Conservation (phyloP, 1,139 yeast genomes). For the Protomyces macrosporus region DNA sequence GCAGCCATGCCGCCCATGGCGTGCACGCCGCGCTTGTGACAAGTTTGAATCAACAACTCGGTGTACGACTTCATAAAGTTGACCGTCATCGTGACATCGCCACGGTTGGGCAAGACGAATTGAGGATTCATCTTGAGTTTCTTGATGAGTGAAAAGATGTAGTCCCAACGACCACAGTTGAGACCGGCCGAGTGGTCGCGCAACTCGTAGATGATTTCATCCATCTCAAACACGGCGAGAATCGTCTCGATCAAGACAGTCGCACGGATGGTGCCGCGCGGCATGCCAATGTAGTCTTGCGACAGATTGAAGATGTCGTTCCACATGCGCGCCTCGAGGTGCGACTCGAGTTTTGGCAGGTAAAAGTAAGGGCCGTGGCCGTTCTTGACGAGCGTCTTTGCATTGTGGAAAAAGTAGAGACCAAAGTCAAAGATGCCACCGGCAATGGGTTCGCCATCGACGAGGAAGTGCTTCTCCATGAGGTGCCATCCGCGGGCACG, state of each 20-base stretch:
- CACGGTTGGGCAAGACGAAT: constrained; percentile 64
- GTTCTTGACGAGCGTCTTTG: constrained; percentile 52
- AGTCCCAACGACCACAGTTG: constrained; percentile 82
- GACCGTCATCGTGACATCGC: constrained; percentile 68
- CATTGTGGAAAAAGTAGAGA: constrained; percentile 68
- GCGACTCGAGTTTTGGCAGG: constrained; percentile 76
- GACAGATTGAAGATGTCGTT: constrained; percentile 65
- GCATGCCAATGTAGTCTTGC: constrained; percentile 61
- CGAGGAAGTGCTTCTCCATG: constrained; percentile 63
- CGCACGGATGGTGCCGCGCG: constrained; percentile 70
- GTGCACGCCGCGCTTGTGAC: constrained; percentile 70
- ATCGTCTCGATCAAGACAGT: constrained; percentile 74
- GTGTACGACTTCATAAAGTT: constrained; percentile 72
- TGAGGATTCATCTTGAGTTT: constrained; percentile 59
- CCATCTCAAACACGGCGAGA: constrained; percentile 76
- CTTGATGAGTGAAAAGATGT: constrained; percentile 68
- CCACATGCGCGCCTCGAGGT: constrained; percentile 74
- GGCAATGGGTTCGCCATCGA: constrained; percentile 69
- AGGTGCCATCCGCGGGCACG: constrained; percentile 88
- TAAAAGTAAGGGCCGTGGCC: constrained; percentile 76
- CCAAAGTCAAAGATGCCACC: constrained; percentile 77
- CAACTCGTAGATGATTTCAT: constrained; percentile 69
- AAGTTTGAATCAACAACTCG: constrained; percentile 59
- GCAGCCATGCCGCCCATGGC: constrained; percentile 89
- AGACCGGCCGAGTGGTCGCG: constrained; percentile 70